Evolutionary conservation across 1,284 basidiomycete species (phyloP).

Genomic region (Xerocomus nothofagi): DNA sequence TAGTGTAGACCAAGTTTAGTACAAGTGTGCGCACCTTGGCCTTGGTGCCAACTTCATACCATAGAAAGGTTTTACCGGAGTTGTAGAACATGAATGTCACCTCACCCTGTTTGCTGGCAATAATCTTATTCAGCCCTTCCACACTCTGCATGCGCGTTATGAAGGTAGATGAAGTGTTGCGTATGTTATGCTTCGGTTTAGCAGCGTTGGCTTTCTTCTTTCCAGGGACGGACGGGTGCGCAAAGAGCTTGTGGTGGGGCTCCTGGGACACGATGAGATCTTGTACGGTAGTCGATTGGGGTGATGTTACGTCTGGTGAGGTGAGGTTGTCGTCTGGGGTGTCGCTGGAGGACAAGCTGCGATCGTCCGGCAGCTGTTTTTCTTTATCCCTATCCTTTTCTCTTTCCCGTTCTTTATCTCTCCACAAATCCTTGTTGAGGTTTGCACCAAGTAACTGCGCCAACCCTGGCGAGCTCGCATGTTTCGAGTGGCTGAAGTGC

Average conservation of each 20-base stretch:
- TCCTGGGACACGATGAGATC: slow-evolving; percentile 39
- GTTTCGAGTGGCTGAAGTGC: slow-evolving; percentile 59
- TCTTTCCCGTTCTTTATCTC: slow-evolving; percentile 54
- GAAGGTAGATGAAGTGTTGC: slow-evolving; percentile 87
- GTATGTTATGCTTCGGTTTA: slow-evolving; percentile 84
- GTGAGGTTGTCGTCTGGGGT: slow-evolving; percentile 58
- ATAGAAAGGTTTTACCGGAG: slow-evolving; percentile 73
- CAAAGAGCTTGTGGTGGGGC: slow-evolving; percentile 48
- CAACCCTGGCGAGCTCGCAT: slow-evolving; percentile 54
- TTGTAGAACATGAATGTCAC: slow-evolving; percentile 85
- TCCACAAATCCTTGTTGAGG: slow-evolving; percentile 39
- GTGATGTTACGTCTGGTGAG: slow-evolving; percentile 40
- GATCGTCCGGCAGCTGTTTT: slow-evolving; percentile 47
- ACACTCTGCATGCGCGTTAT: slow-evolving; percentile 80
- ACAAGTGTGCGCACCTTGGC: slow-evolving; percentile 57
- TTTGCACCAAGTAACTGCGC: slow-evolving; percentile 63
- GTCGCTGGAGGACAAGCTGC: slow-evolving; percentile 75
- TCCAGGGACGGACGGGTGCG: slow-evolving; percentile 41
- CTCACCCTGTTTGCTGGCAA: slow-evolving; percentile 82
- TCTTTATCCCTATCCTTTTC: slow-evolving; percentile 64
- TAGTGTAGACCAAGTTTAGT: not conserved
- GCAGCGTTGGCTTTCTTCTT: slow-evolving; percentile 64
- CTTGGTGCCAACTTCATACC: slow-evolving; percentile 79
- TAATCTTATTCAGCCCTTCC: slow-evolving; percentile 72
- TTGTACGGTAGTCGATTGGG: slow-evolving; percentile 22